Base-by-base conservation (phyloP, 257 asterid species). In the Solanum appendiculatum region DNA sequence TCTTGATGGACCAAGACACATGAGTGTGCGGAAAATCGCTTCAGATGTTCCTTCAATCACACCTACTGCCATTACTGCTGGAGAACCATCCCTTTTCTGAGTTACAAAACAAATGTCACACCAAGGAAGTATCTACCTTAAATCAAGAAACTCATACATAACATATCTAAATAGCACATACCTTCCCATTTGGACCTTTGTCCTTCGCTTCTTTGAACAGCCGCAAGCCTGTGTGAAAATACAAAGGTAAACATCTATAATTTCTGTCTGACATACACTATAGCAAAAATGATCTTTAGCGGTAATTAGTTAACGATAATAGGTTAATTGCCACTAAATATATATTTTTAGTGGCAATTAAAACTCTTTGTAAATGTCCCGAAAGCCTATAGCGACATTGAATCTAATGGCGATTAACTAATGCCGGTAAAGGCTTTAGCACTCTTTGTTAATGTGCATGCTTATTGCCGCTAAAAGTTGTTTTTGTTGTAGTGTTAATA, bases 21-120 rank as follows among this genome's bases (percentile, higher is more conserved):
- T 92, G 82, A 95, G 90, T 5, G 96, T 90, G 84, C 88, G 94
- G 86, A 95, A 97, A 94, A 95, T 95, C 73, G 94, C 94, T 90
- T 95, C 98, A 16, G 99, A 91, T 87, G 92, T 85, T 93, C 95
- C 98, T 72, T 94, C 91, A 81, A 97, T 78, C 51, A 92, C 94
- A 78, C 98, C 98, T 87, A 97, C 97, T n/a, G 98, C 99, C 99
- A 97, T 97, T 89, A 97, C 92, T 15, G 98, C 98, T 20, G 97
- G 98, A 82, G 91, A 93, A 88, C 87, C 91, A 70, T 90, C 97
- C 98, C 96, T 92, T 56, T 89, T 88, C 96, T 91, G 91, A 90
- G 40, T 81, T 54, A n/a, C 33, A 78, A 70, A 48, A 74, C 73
- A n/a, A 54, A 56, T 64, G 70, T 88, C 51, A n/a, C 42, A 40